phyloP scores from a whole-genome alignment of 345 rosid genomes.

The Erucastrum elatum region DNA sequence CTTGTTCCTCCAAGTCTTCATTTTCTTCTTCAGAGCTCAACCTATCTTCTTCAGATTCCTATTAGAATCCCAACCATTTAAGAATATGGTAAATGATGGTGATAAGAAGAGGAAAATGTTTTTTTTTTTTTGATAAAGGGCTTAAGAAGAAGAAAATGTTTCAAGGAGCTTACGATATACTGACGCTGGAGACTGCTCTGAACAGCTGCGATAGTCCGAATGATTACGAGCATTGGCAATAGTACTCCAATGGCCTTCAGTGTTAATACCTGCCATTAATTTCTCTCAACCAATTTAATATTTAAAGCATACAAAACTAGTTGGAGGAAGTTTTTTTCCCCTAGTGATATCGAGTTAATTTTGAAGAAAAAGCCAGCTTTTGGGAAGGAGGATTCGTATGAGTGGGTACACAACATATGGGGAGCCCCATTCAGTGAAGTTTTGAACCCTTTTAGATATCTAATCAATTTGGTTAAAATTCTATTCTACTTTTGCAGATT shows the following conservation, averaged over 20 bases:
- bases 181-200: conserved; percentile 47
- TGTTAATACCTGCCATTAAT: conserved; percentile 53
- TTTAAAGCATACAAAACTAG: background rate
- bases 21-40: conserved; percentile 23
- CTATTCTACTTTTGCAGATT: too few relatives aligned
- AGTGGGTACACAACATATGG: too few relatives aligned
- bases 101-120: background rate
- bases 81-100: background rate
- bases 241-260: conserved; percentile 68
- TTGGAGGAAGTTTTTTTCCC: background rate
- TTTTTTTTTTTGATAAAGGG: too few relatives aligned
- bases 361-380: too few relatives aligned
- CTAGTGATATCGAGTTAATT: too few relatives aligned
- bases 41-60: conserved; percentile 42
- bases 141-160: background rate
- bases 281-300: background rate
- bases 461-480: too few relatives aligned
- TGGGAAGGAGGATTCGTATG: too few relatives aligned
- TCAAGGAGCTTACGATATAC: conserved; percentile 44
- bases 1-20: conserved; percentile 27
- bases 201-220: conserved; percentile 58
- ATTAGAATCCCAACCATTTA: background rate
- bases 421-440: too few relatives aligned
- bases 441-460: too few relatives aligned
- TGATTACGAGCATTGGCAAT: conserved; percentile 66